These are phyloP conservation scores for Cadophora luteo-olivacea DNA, from an alignment of 2,329 filamentous ascomycete species.

Conservation along the genomic window DNA sequence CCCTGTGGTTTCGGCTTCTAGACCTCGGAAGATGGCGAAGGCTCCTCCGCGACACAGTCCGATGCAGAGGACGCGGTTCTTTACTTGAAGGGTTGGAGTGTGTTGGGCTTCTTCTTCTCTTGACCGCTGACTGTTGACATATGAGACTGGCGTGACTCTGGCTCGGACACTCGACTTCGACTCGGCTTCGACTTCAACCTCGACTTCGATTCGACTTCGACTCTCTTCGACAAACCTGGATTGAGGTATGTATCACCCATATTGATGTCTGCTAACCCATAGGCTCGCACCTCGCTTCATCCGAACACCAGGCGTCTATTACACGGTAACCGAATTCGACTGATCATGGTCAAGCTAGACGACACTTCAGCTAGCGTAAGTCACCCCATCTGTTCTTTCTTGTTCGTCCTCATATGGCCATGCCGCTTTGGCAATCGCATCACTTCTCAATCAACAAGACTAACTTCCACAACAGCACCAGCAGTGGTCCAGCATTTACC, in stretches of 20 bases:
- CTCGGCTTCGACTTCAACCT: background rate
- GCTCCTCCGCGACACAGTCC: no score
- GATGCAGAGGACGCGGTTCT: background rate
- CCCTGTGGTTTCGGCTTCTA: background rate
- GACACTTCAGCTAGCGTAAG: background rate
- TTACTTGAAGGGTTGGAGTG: constrained; percentile 3
- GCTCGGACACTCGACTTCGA: background rate
- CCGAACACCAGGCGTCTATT: background rate
- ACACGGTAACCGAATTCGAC: background rate
- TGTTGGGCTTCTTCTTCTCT: background rate
- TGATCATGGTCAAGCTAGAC: background rate
- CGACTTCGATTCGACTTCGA: background rate
- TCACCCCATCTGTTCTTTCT: background rate
- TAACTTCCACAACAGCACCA: background rate
- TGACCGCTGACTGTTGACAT: background rate
- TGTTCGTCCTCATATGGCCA: no score
- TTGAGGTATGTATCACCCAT: background rate
- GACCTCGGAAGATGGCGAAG: no score
- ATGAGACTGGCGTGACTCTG: background rate
- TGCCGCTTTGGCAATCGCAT: no score
- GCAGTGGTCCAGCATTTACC: background rate
- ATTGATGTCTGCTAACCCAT: background rate
- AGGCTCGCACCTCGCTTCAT: background rate
- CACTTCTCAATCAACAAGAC: background rate
- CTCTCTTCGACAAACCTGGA: background rate